These are phyloP conservation scores for Calonectria pseudoreteaudii DNA, from an alignment of 2,329 filamentous ascomycete species.

Conservation along the genomic window DNA sequence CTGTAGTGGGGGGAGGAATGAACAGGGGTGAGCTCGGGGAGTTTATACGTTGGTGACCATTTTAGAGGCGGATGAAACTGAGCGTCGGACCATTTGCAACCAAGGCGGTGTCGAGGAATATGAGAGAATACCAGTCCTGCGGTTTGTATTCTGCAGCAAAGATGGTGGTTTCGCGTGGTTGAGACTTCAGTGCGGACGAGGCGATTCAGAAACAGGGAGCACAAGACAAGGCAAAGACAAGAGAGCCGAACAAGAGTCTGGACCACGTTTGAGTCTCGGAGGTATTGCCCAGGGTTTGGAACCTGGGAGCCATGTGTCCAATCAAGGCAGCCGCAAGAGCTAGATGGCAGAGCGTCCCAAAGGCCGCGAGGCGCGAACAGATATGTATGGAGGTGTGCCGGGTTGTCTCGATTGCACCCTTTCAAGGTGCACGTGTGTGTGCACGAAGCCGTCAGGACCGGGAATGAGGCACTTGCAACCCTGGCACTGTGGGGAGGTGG, in stretches of 20 bases:
- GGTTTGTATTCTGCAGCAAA: not conserved
- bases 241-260: not conserved
- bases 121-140: not conserved
- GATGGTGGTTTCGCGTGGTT: not conserved
- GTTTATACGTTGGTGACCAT: not conserved
- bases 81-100: not conserved
- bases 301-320: not conserved
- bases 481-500: not conserved
- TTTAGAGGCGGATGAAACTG: not conserved
- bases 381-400: not conserved
- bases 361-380: not conserved
- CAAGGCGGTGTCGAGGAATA: not conserved
- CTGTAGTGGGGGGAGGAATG: not conserved
- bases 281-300: not conserved
- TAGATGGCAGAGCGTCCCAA: not conserved
- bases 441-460: not conserved
- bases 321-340: not conserved
- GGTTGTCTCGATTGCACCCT: not conserved
- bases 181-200: not conserved
- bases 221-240: not conserved
- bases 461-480: not conserved
- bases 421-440: not conserved
- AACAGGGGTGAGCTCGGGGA: not conserved
- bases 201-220: not conserved
- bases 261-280: slow-evolving; percentile 3